Evolutionary conservation across 805 yeast species (phyloP), one percentile per base, ranked within the genome.

Genomic region (Blastobotrys robertii): DNA sequence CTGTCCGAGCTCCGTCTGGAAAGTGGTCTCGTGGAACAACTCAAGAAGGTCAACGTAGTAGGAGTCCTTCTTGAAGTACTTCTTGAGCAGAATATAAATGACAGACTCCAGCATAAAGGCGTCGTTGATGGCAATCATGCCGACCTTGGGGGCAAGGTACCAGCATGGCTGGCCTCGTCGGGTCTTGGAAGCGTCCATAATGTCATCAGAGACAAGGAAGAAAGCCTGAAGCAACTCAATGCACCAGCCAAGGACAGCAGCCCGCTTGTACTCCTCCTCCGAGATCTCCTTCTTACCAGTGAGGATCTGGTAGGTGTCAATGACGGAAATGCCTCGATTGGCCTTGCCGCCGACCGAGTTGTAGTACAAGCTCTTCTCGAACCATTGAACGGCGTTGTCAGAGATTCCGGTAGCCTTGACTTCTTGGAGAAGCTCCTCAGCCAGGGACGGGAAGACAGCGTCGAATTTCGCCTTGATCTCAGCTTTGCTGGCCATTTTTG

Each of bases 141-240:
- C 85, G 46, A 92, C 96, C 33, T 77, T 77, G 30, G 64, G 64
- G 52, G 75, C 78, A 59, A 73, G 78, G 71, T 87, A 92, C 98
- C 98, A 92, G 67, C 98, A 92, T 52, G 96, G 92, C 67, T 90
- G 97, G 47, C 97, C 98, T 64, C 98, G 81, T 73, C 98, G 84
- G 34, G 98, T 92, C 63, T 85, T 82, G 30, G 95, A 84, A 53
- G 79, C 77, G 64, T 92, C 98, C 98, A 92, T 92, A 79, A 92
- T 92, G 63, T 92, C 98, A 63, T 92, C 98, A 29, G 97, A 94
- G 44, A 92, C 97, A 57, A 92, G 73, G 72, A 92, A 92, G 64
- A 85, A 92, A 1, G 97, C 97, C 68, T 90, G 98, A 54, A 90
- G 72, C 16, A 92, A 73, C 68, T 92, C 98, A 53, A 92, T 78